Evolutionary conservation across 768 basidiomycete species (phyloP).

Genomic region (Clavaria fumosa): DNA sequence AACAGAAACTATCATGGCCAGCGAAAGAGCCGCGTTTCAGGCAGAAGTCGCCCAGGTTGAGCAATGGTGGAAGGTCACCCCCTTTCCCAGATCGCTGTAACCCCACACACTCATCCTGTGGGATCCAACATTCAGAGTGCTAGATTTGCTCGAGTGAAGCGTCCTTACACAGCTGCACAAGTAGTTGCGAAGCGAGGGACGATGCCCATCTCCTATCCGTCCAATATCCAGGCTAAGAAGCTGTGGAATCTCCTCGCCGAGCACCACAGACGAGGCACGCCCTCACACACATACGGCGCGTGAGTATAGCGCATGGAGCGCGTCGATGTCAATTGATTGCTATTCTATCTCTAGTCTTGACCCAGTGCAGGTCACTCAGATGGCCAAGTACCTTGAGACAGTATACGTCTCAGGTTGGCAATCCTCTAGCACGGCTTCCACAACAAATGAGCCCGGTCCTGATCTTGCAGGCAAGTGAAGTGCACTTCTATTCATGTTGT

Average conservation of each 20-base stretch:
- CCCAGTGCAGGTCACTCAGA: constrained; percentile 95
- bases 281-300: constrained; percentile 97
- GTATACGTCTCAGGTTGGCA: constrained; percentile 98
- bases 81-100: too few species aligned
- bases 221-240: constrained; percentile 75
- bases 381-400: constrained; percentile 97
- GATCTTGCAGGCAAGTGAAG: constrained; percentile 74
- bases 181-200: constrained; percentile 93
- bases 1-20: constrained; percentile 32
- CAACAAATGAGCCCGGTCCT: constrained; percentile 92
- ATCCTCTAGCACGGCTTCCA: constrained; percentile 85
- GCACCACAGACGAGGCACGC: constrained; percentile 63
- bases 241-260: constrained; percentile 59
- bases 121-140: constrained; percentile 38
- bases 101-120: constrained; percentile 6
- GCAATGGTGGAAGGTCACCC: constrained; percentile 78
- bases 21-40: constrained; percentile 55
- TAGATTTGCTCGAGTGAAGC: constrained; percentile 73
- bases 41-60: constrained; percentile 77
- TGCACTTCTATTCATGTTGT: background rate
- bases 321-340: too few species aligned
- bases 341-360: constrained; percentile 55
- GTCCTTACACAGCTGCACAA: constrained; percentile 86
- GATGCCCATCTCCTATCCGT: constrained; percentile 73
- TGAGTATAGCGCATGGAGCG: constrained; percentile 52